phyloP scores from a whole-genome alignment of 495 filamentous ascomycete genomes.

The Durotheca rogersii region DNA sequence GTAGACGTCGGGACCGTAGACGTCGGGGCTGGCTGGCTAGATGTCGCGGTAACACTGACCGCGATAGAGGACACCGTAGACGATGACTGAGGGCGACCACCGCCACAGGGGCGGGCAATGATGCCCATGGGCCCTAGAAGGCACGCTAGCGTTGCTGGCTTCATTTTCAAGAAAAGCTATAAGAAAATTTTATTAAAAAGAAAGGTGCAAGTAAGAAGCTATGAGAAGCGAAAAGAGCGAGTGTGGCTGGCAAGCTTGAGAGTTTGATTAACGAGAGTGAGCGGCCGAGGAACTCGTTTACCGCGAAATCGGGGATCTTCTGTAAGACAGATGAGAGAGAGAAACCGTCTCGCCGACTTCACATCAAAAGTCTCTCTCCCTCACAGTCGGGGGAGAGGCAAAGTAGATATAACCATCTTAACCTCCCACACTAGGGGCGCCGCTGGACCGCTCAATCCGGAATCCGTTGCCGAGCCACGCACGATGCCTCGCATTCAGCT shows the following conservation, averaged over 20 bases:
- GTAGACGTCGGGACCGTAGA: constrained; percentile 5
- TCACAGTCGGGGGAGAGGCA: background rate
- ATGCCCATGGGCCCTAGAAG: constrained; percentile 24
- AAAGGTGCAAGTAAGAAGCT: background rate
- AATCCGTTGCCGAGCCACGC: constrained; percentile 10
- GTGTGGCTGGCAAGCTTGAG: background rate
- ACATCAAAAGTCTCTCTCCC: constrained; percentile 4
- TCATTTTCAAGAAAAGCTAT: constrained; percentile 13
- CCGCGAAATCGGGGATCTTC: background rate
- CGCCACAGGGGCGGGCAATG: constrained; percentile 20
- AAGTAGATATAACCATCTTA: constrained; percentile 2
- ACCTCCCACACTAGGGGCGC: background rate
- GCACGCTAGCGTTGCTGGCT: constrained; percentile 17
- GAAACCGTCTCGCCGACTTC: background rate
- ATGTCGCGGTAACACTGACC: background rate
- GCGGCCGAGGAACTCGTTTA: background rate
- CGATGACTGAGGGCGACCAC: constrained; percentile 12
- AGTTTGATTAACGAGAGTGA: constrained; percentile 15
- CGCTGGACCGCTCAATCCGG: constrained; percentile 15
- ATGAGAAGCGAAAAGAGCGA: constrained; percentile 2
- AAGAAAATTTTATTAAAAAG: no score
- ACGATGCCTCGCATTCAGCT: constrained; percentile 2
- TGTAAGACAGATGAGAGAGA: constrained; percentile 2
- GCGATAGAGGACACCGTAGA: background rate
- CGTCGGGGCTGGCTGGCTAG: constrained; percentile 2